Conservation (phyloP, 148 eudicot species). For the Camellia sinensis region DNA sequence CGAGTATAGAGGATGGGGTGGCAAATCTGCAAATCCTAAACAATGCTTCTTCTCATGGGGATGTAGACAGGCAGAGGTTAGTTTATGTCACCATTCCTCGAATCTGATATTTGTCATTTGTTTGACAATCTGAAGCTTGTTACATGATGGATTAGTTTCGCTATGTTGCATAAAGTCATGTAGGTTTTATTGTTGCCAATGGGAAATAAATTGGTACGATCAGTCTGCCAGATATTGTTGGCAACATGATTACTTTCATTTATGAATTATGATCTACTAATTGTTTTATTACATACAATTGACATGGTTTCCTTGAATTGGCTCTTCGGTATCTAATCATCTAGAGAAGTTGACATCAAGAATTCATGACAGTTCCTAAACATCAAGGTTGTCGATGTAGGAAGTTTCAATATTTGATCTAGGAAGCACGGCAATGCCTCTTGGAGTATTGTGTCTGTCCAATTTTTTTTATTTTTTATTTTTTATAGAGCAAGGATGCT, state of each 20-base stretch:
- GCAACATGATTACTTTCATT: too few relatives aligned
- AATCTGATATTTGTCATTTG: neutral
- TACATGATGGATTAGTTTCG: neutral
- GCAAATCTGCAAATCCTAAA: constrained; percentile 63
- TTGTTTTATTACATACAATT: neutral
- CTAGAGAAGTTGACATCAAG: neutral
- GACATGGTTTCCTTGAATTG: neutral
- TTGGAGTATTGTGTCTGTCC: too few relatives aligned
- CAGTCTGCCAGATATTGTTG: neutral
- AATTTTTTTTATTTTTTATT: too few relatives aligned
- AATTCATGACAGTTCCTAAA: neutral
- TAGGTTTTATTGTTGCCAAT: neutral
- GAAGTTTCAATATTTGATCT: neutral
- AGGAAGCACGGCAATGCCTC: too few relatives aligned
- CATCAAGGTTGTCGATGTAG: neutral
- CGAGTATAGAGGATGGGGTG: constrained; percentile 89
- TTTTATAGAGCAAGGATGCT: too few relatives aligned
- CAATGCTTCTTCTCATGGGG: constrained; percentile 89
- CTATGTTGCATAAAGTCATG: neutral
- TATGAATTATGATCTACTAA: neutral
- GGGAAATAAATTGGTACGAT: neutral
- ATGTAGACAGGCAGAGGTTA: constrained; percentile 82
- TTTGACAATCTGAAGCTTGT: neutral
- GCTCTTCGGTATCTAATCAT: too few relatives aligned
- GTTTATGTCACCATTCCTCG: constrained; percentile 16